Base-by-base conservation (phyloP, 1,284 basidiomycete species). In the Pyrrhoderma noxium region DNA sequence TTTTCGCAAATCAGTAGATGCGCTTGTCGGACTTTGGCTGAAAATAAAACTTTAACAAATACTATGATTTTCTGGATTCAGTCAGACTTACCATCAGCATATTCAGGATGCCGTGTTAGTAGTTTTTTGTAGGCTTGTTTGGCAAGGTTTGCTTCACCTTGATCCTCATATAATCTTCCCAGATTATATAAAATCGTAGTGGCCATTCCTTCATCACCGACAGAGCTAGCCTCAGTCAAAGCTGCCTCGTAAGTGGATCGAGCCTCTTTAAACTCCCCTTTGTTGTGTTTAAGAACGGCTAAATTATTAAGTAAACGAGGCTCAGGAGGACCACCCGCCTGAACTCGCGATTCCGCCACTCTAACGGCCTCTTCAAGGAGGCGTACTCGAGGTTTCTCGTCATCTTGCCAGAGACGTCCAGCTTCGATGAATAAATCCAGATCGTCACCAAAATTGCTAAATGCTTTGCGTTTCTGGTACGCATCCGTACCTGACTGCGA, bases 61-160 rank as follows among this genome's bases (percentile, higher is more conserved):
- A 34, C n/a, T 37, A n/a, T 8, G 16, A 42, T n/a, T n/a, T n/a
- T n/a, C n/a, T n/a, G n/a, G n/a, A n/a, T n/a, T n/a, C n/a, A n/a
- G n/a, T n/a, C n/a, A n/a, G n/a, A n/a, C 84, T 54, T 59, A 93
- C 93, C 93, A 64, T 96, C 93, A 42, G 91, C 79, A 64, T 95
- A 96, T 68, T 96, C 93, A 0, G 92, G 89, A 71, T 97, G 93
- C 51, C 87, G 76, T 14, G 79, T 70, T 23, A 96, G 67, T 4
- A 97, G 73, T 62, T 91, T 90, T 43, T 86, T 80, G 60, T 93
- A 96, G 4, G 89, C 89, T 58, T 87, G 86, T 55, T 77, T 82
- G 8, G 93, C 92, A 59, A 84, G 75, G 1, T 67, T 71, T 2
- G 76, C 72, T 40, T 89, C 82, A 0, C 85, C 85, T 51, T 79